Base-by-base conservation (phyloP, 805 yeast genomes). In the Candida insectalens region DNA sequence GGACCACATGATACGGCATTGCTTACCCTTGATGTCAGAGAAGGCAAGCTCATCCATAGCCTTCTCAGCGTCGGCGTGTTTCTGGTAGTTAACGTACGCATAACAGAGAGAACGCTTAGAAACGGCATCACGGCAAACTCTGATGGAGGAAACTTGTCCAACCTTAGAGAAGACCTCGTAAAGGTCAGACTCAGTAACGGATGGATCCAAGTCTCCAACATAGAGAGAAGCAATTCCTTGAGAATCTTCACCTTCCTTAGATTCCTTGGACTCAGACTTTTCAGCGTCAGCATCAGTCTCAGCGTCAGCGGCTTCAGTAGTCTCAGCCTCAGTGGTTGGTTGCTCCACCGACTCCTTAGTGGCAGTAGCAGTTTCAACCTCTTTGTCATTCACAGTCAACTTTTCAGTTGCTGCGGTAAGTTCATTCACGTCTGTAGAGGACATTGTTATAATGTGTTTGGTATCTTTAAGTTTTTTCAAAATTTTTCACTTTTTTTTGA, bases 1-100 rank as follows among this genome's bases (percentile, higher is more conserved):
- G 49, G 96, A 87, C 96, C 97, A 87, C 97, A 92, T 92, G 70
- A 92, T 89, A 67, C 98, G 85, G 69, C 96, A 87, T 54, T 96
- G 87, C 57, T 81, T 84, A 57, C 96, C 96, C 64, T 88, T 88
- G 67, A 92, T 78, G 54, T 77, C 77, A 39, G 87, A 66, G 72
- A 92, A 92, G 84, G 89, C 92, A 65, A 92, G 76, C 65, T 85
- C 92, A 59, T 87, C 94, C 60, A 92, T 70, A 43, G 98, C 98
- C 57, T 73, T 78, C 67, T 80, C 87, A 57, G 95, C 97, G 57
- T 92, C 96, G 44, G 72, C 83, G 48, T 72, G 65, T 62, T 79
- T 76, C 69, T 80, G 87, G 79, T 69, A 92, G 81, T 92, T 92
- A 55, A 92, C 96, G 68, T 92, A 92, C 53, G 96, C 98, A 64